phyloP scores from a whole-genome alignment of 2,329 filamentous ascomycete genomes.

The Coniochaeta pulveracea region DNA sequence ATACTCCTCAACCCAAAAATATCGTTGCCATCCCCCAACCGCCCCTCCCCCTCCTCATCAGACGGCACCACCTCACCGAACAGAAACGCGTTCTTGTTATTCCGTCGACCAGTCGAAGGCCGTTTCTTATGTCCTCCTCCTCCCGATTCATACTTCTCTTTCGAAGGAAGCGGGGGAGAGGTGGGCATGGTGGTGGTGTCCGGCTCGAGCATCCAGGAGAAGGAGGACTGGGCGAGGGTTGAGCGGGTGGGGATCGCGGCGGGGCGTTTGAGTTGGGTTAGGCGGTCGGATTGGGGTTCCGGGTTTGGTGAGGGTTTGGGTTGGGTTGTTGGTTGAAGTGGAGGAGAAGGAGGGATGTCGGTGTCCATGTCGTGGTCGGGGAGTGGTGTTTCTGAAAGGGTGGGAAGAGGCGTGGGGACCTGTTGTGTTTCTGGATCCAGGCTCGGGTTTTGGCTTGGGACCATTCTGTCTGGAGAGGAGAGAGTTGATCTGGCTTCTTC shows the following conservation, averaged over 20 bases:
- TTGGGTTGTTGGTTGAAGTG: slow-evolving; percentile 1
- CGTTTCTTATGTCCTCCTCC: slow-evolving; percentile 23
- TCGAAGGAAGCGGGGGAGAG: slow-evolving; percentile 14
- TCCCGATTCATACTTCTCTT: slow-evolving; percentile 6
- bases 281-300: background rate
- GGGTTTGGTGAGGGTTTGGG: slow-evolving; percentile 9
- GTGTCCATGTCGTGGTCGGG: slow-evolving; percentile 14
- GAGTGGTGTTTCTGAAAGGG: background rate
- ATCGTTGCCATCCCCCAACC: slow-evolving; percentile 23
- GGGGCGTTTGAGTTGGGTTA: slow-evolving; percentile 10
- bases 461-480: slow-evolving; percentile 9
- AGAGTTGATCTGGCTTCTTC: slow-evolving; percentile 12
- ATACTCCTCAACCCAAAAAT: slow-evolving; percentile 46
- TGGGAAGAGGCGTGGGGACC: background rate
- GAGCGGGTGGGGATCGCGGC: slow-evolving; percentile 48
- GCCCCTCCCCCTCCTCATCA: slow-evolving; percentile 18
- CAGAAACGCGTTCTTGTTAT: slow-evolving; percentile 37
- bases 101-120: background rate
- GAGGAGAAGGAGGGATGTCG: slow-evolving; percentile 7
- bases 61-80: slow-evolving; percentile 39
- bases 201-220: slow-evolving; percentile 67
- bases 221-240: slow-evolving; percentile 61
- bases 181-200: slow-evolving; percentile 24
- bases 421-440: no score
- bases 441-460: no score